Percentiles rank a stretch among this genome's conserved stretches.
Conservation (phyloP, 805 yeast species). For the Hyphopichia homilentoma region DNA sequence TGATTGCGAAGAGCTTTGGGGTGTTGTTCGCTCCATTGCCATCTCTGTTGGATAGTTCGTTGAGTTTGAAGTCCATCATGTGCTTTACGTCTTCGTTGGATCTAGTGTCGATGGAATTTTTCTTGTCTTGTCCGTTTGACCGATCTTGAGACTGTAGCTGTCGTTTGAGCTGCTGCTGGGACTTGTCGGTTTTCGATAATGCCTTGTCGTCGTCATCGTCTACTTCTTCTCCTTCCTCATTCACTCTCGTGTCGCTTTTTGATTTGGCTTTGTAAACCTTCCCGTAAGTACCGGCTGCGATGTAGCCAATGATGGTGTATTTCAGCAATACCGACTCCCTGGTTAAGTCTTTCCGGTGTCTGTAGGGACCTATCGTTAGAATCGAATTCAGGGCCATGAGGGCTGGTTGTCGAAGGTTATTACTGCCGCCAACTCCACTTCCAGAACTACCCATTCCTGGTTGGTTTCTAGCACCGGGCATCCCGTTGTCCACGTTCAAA, state of each 20-base stretch:
- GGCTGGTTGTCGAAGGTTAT: constrained; percentile 29
- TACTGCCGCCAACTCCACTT: too few species aligned
- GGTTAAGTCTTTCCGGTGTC: constrained; percentile 54
- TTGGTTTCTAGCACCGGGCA: too few species aligned
- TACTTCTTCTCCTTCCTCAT: constrained; percentile 10
- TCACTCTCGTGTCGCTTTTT: constrained; percentile 14
- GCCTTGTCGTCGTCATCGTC: not conserved
- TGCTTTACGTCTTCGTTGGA: not conserved
- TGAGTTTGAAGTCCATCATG: constrained; percentile 2
- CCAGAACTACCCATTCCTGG: too few species aligned
- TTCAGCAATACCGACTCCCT: constrained; percentile 76
- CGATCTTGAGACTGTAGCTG: not conserved
- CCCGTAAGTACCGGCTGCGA: constrained; percentile 98
- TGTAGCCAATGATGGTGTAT: constrained; percentile 88
- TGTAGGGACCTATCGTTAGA: constrained; percentile 40
- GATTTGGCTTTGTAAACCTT: constrained; percentile 85
- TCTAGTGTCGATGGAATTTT: not conserved
- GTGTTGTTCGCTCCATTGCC: constrained; percentile 14
- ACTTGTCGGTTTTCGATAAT: too few species aligned
- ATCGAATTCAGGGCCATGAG: constrained; percentile 39
- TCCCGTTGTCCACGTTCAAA: too few species aligned
- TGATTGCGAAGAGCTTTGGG: constrained; percentile 68
- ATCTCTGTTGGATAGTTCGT: constrained; percentile 6
- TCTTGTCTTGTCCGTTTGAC: not conserved
- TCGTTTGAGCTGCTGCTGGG: not conserved